A percentile compares a stretch with the other conserved stretches of the same genome.
These are phyloP conservation scores for Tephrocybe sp. DNA, from an alignment of 768 basidiomycete species.

Conservation along the genomic window DNA sequence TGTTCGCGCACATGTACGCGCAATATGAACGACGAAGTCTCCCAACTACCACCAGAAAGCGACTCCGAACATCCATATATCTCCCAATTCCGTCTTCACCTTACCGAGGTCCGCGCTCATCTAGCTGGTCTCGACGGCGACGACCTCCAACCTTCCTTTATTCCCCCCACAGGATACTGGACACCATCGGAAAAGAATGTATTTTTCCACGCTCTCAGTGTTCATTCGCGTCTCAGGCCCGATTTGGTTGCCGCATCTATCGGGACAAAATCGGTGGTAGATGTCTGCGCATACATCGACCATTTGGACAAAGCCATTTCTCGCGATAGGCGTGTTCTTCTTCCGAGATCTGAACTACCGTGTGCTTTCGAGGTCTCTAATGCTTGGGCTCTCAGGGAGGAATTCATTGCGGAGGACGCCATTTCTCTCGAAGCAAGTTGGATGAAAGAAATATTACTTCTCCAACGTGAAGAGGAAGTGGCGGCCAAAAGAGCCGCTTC, in stretches of 20 bases:
- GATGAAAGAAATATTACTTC: constrained; percentile 21
- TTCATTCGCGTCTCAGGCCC: constrained; percentile 69
- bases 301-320: constrained; percentile 41
- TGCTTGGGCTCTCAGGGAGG: constrained; percentile 48
- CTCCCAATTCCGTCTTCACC: constrained; percentile 31
- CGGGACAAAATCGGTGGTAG: constrained; percentile 60
- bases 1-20: constrained; percentile 10
- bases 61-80: constrained; percentile 18
- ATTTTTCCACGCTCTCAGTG: constrained; percentile 68
- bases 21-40: constrained; percentile 20
- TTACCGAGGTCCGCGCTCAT: constrained; percentile 33
- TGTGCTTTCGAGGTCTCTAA: constrained; percentile 50
- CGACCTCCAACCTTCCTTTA: constrained; percentile 29
- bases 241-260: constrained; percentile 73
- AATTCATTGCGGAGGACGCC: constrained; percentile 34
- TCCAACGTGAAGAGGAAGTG: constrained; percentile 19
- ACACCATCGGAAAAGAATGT: constrained; percentile 60
- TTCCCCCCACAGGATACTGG: constrained; percentile 52
- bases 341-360: constrained; percentile 25
- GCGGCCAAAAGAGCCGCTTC: constrained; percentile 5
- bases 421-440: constrained; percentile 25
- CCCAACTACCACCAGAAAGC: constrained; percentile 5
- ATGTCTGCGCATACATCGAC: constrained; percentile 68
- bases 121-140: constrained; percentile 29
- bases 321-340: constrained; percentile 10